phyloP scores from a whole-genome alignment of 2,329 filamentous ascomycete genomes.

The Colletotrichum sp. region DNA sequence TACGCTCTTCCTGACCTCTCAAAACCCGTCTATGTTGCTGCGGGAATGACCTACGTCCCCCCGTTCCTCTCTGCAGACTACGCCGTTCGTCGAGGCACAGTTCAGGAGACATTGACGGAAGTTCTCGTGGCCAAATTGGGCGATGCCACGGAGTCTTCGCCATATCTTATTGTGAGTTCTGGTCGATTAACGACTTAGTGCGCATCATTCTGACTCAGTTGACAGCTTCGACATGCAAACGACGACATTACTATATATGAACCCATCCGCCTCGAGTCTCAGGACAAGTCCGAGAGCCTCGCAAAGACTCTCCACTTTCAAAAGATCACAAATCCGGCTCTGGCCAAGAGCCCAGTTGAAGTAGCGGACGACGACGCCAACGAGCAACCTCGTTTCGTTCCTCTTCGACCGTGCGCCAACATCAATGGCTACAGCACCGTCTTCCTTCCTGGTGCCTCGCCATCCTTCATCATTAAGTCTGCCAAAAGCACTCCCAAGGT shows the following conservation, averaged over 20 bases:
- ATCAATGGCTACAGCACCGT: slow-evolving; percentile 81
- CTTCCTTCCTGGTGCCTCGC: slow-evolving; percentile 80
- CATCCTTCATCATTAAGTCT: slow-evolving; percentile 83
- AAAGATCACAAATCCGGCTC: slow-evolving; percentile 71
- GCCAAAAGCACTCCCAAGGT: slow-evolving; percentile 78
- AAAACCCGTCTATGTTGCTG: slow-evolving; percentile 73
- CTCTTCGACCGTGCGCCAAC: slow-evolving; percentile 63
- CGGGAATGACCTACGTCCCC: slow-evolving; percentile 79
- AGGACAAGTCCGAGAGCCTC: slow-evolving; percentile 45
- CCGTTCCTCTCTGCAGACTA: slow-evolving; percentile 76
- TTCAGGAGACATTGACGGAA: slow-evolving; percentile 77
- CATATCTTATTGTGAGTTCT: slow-evolving; percentile 78
- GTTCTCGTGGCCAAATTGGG: slow-evolving; percentile 86
- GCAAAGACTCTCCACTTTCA: slow-evolving; percentile 71
- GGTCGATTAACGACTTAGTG: neutral
- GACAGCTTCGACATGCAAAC: slow-evolving; percentile 73
- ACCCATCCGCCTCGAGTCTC: slow-evolving; percentile 63
- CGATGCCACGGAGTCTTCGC: slow-evolving; percentile 69
- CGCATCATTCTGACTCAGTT: neutral
- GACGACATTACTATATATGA: slow-evolving; percentile 90
- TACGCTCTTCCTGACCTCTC: slow-evolving; percentile 77
- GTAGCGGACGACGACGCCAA: slow-evolving; percentile 55
- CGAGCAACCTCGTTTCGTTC: slow-evolving; percentile 49
- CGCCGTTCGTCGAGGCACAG: slow-evolving; percentile 69
- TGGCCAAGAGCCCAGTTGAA: slow-evolving; percentile 63